Evolutionary conservation across 106 monocot genomes (phyloP).

Genomic region (Cymbidium sinense): DNA sequence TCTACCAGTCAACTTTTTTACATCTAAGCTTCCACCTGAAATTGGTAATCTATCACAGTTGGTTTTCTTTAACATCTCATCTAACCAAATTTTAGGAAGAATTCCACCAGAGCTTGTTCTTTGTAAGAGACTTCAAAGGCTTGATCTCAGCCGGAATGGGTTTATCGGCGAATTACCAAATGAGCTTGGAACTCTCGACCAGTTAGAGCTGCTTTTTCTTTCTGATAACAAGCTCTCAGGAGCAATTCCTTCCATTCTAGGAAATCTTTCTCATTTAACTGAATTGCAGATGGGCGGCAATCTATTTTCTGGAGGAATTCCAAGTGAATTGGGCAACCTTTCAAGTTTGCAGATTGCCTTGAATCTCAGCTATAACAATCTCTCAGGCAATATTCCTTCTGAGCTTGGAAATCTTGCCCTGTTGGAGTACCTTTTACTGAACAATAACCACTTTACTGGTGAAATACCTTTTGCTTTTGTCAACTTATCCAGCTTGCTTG

Average conservation of each 20-base stretch:
- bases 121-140: slow-evolving; percentile 71
- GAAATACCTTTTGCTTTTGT: slow-evolving; percentile 76
- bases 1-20: slow-evolving; percentile 64
- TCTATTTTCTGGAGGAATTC: slow-evolving; percentile 64
- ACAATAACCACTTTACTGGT: slow-evolving; percentile 75
- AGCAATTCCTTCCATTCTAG: slow-evolving; percentile 56
- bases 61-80: slow-evolving; percentile 84
- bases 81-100: slow-evolving; percentile 49
- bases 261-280: slow-evolving; percentile 70
- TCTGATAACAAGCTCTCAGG: slow-evolving; percentile 76
- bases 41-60: slow-evolving; percentile 63
- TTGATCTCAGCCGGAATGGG: slow-evolving; percentile 77
- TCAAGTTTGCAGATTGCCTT: slow-evolving; percentile 84
- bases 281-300: slow-evolving; percentile 91
- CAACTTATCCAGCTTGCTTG: slow-evolving; percentile 74
- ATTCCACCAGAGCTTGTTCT: slow-evolving; percentile 60
- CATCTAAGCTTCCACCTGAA: slow-evolving; percentile 53
- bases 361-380: slow-evolving; percentile 88
- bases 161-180: slow-evolving; percentile 49
- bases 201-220: slow-evolving; percentile 69
- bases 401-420: slow-evolving; percentile 84
- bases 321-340: slow-evolving; percentile 62
- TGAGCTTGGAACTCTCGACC: slow-evolving; percentile 59
- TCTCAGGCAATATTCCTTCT: slow-evolving; percentile 60
- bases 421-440: slow-evolving; percentile 65